Conservation (phyloP, 2,329 filamentous ascomycete genomes). For the Fusarium chuoi region DNA sequence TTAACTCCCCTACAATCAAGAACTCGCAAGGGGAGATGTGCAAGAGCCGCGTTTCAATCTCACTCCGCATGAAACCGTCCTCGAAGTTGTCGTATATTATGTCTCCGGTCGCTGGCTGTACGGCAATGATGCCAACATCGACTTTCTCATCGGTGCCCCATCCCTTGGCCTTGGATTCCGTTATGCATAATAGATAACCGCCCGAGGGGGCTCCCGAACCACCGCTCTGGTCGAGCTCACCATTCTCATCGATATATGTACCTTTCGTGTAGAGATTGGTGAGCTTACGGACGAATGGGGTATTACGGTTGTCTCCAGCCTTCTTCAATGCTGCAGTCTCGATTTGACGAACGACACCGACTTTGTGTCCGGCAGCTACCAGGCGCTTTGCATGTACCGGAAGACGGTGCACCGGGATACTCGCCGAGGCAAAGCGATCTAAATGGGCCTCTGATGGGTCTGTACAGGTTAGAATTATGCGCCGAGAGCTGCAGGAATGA, state of each 20-base stretch:
- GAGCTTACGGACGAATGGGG: conserved; percentile 90
- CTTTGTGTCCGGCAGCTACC: conserved; percentile 92
- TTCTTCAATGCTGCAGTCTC: conserved; percentile 97
- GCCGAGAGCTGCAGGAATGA: conserved; percentile 15
- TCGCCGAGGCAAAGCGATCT: conserved; percentile 92
- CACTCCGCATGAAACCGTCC: conserved; percentile 96
- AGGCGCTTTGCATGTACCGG: conserved; percentile 94
- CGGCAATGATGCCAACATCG: conserved; percentile 88
- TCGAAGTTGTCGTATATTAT: conserved; percentile 97
- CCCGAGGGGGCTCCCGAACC: conserved; percentile 63
- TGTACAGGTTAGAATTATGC: conserved; percentile 42
- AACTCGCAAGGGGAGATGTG: conserved; percentile 98
- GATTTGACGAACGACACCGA: conserved; percentile 92
- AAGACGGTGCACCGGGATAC: conserved; percentile 90
- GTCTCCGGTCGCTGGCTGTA: conserved; percentile 94
- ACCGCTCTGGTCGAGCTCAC: conserved; percentile 71
- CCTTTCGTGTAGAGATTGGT: conserved; percentile 98
- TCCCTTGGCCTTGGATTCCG: conserved; percentile 82
- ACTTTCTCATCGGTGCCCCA: conserved; percentile 93
- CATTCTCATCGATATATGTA: conserved; percentile 94
- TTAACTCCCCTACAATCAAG: conserved; percentile 89
- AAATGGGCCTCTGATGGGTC: conserved; percentile 91
- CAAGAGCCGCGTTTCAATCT: conserved; percentile 93
- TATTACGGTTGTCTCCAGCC: conserved; percentile 91
- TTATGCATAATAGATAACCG: conserved; percentile 96